Base-by-base conservation (phyloP, 768 basidiomycete species). In the Mycena epipterygia region DNA sequence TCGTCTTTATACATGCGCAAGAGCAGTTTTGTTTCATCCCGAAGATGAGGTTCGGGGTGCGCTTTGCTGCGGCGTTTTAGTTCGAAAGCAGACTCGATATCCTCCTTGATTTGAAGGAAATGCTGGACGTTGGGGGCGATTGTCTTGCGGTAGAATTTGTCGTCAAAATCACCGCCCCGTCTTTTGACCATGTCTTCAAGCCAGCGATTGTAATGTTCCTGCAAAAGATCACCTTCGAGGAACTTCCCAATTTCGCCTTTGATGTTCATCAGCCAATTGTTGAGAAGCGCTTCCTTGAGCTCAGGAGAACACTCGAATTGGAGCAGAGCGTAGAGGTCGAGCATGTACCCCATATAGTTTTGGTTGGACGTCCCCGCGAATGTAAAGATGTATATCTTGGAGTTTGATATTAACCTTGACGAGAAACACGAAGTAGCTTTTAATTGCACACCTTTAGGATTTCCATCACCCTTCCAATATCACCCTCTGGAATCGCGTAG, bases 381-480 rank as follows among this genome's bases (percentile, higher is more conserved):
- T 7, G 23, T 51, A 19, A 64, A 64, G 19, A 63, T 63, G 21
- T 16, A 52, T 2, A 63, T 35, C 61, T 63, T 5, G n/a, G 25
- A 9, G 35, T 5, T 39, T 23, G 8, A 56, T 42, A 33, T 61
- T n/a, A 25, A 19, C 2, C 49, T 33, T 2, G 21, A 4, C 35
- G 35, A 37, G 6, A 14, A 37, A 6, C 35, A 14, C 35, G 46
- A 49, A 27, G 60, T 49, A 0, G 75, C 74, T 2, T 76, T 2
- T 76, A 49, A 51, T 25, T 32, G 29, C 33, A n/a, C 37, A 79
- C 80, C 78, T 79, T 80, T 37, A 81, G 41, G 8, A 74, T 71
- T 48, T 81, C 76, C n/a, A 73, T 76, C 0, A 77, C 72, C 5
- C 77, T 73, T 0, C 81, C 80, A 33, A 75, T 73, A 65, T 80